A percentile compares a stretch with the other conserved stretches of the same genome.
Conservation (phyloP, 345 rosid genomes). For the Combretum micranthum region DNA sequence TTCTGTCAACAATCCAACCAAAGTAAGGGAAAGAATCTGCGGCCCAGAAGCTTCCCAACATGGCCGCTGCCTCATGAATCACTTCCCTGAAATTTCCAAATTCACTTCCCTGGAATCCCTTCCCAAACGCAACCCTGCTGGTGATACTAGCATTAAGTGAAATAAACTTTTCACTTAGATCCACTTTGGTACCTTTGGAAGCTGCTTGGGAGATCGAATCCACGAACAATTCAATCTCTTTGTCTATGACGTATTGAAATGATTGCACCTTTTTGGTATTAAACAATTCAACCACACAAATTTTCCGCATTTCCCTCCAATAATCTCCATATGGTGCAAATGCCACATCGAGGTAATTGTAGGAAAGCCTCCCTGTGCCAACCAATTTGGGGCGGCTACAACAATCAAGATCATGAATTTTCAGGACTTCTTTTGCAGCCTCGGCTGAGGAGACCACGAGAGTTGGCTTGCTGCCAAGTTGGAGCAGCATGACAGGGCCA, state of each 20-base stretch:
- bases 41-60: too few relatives aligned
- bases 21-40: too few relatives aligned
- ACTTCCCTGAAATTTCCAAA: too few relatives aligned
- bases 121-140: too few relatives aligned
- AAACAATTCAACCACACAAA: slow-evolving; percentile 21
- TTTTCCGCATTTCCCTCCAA: slow-evolving; percentile 21
- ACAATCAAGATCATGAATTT: slow-evolving; percentile 15
- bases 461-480: slow-evolving; percentile 14
- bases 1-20: slow-evolving; percentile 19
- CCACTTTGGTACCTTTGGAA: slow-evolving; percentile 5
- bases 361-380: slow-evolving; percentile 23
- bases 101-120: too few relatives aligned
- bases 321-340: slow-evolving; percentile 18
- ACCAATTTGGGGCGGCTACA: slow-evolving; percentile 12
- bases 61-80: too few relatives aligned
- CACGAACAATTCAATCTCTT: slow-evolving; percentile 22
- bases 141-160: slow-evolving; percentile 16
- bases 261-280: slow-evolving; percentile 10
- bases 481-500: too few relatives aligned
- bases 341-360: slow-evolving; percentile 23
- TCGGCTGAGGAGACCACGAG: slow-evolving; percentile 19
- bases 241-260: slow-evolving; percentile 17
- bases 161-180: slow-evolving; percentile 22
- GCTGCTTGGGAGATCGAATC: slow-evolving; percentile 21
- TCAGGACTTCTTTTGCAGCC: slow-evolving; percentile 15